Base-by-base conservation (phyloP, 1,284 basidiomycete genomes). In the Lentinus polychrous region DNA sequence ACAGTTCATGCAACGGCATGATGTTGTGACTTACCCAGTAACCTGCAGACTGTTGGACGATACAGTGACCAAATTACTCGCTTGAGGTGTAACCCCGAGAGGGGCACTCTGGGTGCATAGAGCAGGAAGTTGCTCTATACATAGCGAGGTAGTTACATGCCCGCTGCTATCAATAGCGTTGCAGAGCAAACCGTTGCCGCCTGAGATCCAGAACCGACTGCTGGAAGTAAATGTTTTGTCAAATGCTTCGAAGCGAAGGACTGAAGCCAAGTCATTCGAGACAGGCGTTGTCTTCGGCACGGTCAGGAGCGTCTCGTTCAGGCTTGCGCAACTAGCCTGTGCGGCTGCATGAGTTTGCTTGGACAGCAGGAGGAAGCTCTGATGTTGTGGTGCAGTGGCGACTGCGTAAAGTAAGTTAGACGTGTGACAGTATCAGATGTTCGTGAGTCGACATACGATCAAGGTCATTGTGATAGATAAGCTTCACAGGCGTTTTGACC, bases 381-480 rank as follows among this genome's bases (percentile, higher is more conserved):
- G 51, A 48, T 61, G 58, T 10, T 52, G 34, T 11, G 54, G 20
- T 2, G 57, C 55, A 20, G 56, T 58, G 18, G 48, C 43, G n/a
- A 58, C 60, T 62, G 20, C 20, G 23, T 32, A 31, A n/a, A 42
- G 17, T 15, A 38, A 23, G 7, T 20, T 50, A 32, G 49, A 27
- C 12, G 32, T 4, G 23, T 10, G 6, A 18, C 18, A 14, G 3
- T 22, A 38, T n/a, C 17, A 7, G 20, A 38, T 24, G 8, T 4
- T 15, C 10, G 0, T 24, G n/a, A 44, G 22, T 11, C 11, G 40
- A 43, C 59, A 35, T 48, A 60, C 62, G 33, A 37, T 64, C 52
- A 1, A 64, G 51, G 45, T 63, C 61, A 46, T 65, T 63, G 52
- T 60, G 55, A 39, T 60, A 61, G 2, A 63, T 43, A n/a, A 64